Base-by-base conservation (phyloP, 345 rosid species). In the Psidium guajava region DNA sequence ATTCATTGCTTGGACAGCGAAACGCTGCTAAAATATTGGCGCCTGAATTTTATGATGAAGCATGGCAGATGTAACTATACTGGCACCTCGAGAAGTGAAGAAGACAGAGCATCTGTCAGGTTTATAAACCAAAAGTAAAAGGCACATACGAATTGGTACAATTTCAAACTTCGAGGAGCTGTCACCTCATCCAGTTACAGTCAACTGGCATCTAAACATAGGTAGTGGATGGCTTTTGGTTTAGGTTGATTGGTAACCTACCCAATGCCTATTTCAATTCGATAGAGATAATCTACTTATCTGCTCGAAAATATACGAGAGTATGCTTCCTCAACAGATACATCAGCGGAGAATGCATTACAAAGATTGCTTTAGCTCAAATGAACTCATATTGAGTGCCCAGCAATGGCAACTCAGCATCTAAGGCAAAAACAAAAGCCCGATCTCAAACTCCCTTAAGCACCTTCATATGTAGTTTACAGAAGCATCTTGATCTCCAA, bases 1-100 rank as follows among this genome's bases (percentile, higher is more conserved):
- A 91, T 97, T 97, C 99, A 97, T 97, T 80, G 85, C 84, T 88
- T 54, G 82, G n/a, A 21, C 87, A 86, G 25, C 47, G 32, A 69
- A 32, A 32, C 3, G 24, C 77, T 69, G 3, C 77, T 69, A 2
- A 40, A 69, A 1, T 69, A 69, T 69, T 18, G 47, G 44, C 24
- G 47, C 77, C 1, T 8, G 44, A 16, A 69, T 44, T 6, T 69
- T 32, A 69, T 18, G 24, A 32, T 32, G 77, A 69, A 69, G 77
- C 47, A 32, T 16, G 47, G 13, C 77, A 32, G 77, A 69, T 69
- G 12, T 69, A 69, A 32, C 24, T 69, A 69, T 69, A 13, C 47
- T 0, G 0, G 77, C 77, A 69, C 47, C 77, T 69, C 0, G 0
- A 69, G 77, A 69, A 32, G 28, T 28, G 77, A 32, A 32, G 77